A percentile compares a stretch with the other conserved stretches of the same genome.
Conservation (phyloP, 1,284 basidiomycete species). For the Neotropicomus parvogracilis region DNA sequence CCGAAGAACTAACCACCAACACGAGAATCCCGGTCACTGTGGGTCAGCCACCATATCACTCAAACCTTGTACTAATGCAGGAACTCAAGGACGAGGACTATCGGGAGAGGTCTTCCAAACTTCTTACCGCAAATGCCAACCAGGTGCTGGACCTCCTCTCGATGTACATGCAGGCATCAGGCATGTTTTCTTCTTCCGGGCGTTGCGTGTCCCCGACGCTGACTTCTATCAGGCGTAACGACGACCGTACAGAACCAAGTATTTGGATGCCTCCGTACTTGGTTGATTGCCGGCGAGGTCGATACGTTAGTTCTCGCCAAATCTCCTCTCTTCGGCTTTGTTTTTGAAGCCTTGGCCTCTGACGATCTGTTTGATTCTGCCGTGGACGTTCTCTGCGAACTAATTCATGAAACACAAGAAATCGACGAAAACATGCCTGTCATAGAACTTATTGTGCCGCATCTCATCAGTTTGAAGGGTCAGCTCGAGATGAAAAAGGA, state of each 20-base stretch:
- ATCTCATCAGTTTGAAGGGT: constrained; percentile 70
- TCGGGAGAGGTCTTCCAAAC: constrained; percentile 54
- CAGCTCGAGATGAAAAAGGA: constrained; percentile 60
- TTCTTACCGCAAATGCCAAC: constrained; percentile 73
- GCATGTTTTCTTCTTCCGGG: constrained; percentile 42
- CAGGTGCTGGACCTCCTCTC: constrained; percentile 77
- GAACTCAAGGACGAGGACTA: constrained; percentile 74
- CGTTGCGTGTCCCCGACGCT: neutral
- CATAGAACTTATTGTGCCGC: constrained; percentile 85
- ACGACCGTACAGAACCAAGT: constrained; percentile 77
- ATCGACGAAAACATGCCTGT: constrained; percentile 90
- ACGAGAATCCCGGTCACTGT: constrained; percentile 87
- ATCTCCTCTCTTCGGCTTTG: constrained; percentile 80
- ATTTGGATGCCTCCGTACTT: constrained; percentile 85
- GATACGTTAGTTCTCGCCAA: constrained; percentile 61
- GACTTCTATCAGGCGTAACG: constrained; percentile 67
- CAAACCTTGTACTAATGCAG: constrained; percentile 7
- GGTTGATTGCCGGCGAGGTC: constrained; percentile 89
- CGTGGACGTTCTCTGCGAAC: constrained; percentile 88
- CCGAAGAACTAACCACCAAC: constrained; percentile 87
- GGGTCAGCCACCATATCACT: constrained; percentile 32
- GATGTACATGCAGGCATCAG: constrained; percentile 88
- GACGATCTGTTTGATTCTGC: constrained; percentile 91
- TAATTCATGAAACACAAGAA: constrained; percentile 98
- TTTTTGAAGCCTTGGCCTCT: constrained; percentile 81